Conservation (phyloP, 805 yeast genomes). For the Blastobotrys terrestris region DNA sequence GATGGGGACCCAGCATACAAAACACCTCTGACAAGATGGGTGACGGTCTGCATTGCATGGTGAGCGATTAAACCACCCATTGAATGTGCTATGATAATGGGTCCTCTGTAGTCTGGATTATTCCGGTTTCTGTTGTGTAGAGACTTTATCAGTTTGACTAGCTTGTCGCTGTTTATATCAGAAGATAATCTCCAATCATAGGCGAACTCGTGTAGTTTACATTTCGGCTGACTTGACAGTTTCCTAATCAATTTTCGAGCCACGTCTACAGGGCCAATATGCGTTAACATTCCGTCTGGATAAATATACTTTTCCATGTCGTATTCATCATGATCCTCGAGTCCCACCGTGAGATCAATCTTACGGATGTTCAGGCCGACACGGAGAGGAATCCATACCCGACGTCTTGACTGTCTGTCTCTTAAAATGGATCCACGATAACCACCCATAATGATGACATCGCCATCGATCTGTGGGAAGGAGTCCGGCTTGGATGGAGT, state of each 20-base stretch:
- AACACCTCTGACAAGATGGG: constrained; percentile 64
- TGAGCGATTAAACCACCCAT: constrained; percentile 93
- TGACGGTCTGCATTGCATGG: constrained; percentile 62
- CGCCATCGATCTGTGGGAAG: constrained; percentile 56
- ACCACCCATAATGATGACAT: constrained; percentile 78
- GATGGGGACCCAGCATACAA: constrained; percentile 80
- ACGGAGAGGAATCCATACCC: constrained; percentile 81
- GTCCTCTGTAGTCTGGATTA: constrained; percentile 41
- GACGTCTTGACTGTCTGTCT: constrained; percentile 53
- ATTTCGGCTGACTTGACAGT: constrained; percentile 43
- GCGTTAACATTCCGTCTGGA: constrained; percentile 73
- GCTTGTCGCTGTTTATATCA: constrained; percentile 45
- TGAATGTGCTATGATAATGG: constrained; percentile 77
- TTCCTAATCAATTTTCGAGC: constrained; percentile 53
- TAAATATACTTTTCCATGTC: constrained; percentile 41
- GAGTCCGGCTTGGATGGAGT: constrained; percentile 15
- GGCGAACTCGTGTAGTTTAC: constrained; percentile 69
- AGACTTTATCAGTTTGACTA: constrained; percentile 42
- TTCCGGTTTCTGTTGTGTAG: constrained; percentile 33
- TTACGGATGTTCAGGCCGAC: constrained; percentile 75
- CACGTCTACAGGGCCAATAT: constrained; percentile 84
- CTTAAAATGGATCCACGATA: constrained; percentile 77
- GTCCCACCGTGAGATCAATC: constrained; percentile 67
- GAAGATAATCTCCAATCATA: constrained; percentile 88
- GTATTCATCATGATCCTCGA: constrained; percentile 61